Percentiles rank a stretch among this genome's conserved stretches.
These are phyloP conservation scores for Tranzscheliella williamsii DNA, from an alignment of 1,284 basidiomycete species.

Conservation along the genomic window DNA sequence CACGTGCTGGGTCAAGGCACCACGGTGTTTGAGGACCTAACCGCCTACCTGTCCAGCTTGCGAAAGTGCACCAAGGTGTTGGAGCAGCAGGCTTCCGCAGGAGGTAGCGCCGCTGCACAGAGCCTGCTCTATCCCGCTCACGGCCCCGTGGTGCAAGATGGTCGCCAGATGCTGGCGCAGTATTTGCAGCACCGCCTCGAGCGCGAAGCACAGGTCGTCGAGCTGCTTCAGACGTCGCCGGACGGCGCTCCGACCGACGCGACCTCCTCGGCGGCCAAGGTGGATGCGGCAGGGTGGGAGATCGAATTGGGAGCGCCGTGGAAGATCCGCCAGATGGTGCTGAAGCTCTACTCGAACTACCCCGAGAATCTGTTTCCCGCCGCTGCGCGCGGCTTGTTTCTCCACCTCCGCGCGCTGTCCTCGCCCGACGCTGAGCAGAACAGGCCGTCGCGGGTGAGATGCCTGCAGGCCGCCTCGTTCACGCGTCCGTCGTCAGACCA, in stretches of 20 bases:
- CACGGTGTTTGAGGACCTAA: constrained; percentile 83
- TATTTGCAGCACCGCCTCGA: constrained; percentile 83
- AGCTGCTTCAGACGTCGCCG: constrained; percentile 65
- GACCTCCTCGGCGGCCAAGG: constrained; percentile 61
- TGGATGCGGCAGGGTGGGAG: constrained; percentile 3
- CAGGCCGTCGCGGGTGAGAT: constrained; percentile 9
- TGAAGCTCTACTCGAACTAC: constrained; percentile 70
- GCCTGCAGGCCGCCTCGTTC: constrained; percentile 25
- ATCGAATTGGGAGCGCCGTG: constrained; percentile 24
- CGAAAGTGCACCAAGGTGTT: constrained; percentile 67
- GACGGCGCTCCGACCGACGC: constrained; percentile 64
- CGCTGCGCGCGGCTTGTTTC: constrained; percentile 71
- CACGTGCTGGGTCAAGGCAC: constrained; percentile 89
- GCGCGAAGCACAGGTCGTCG: constrained; percentile 78
- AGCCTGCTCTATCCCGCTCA: constrained; percentile 79
- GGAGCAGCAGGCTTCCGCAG: constrained; percentile 17
- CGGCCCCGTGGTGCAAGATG: constrained; percentile 73
- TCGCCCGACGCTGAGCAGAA: constrained; percentile 19
- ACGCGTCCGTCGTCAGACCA: constrained; percentile 13
- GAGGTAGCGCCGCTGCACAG: constrained; percentile 23
- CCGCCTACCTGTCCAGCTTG: constrained; percentile 73
- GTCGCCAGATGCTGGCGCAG: constrained; percentile 67
- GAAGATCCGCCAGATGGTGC: constrained; percentile 50
- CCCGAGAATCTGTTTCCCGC: constrained; percentile 71
- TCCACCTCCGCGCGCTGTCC: constrained; percentile 75